Evolutionary conservation across 345 rosid genomes (phyloP).

Genomic region (Pugionium dolabratum): DNA sequence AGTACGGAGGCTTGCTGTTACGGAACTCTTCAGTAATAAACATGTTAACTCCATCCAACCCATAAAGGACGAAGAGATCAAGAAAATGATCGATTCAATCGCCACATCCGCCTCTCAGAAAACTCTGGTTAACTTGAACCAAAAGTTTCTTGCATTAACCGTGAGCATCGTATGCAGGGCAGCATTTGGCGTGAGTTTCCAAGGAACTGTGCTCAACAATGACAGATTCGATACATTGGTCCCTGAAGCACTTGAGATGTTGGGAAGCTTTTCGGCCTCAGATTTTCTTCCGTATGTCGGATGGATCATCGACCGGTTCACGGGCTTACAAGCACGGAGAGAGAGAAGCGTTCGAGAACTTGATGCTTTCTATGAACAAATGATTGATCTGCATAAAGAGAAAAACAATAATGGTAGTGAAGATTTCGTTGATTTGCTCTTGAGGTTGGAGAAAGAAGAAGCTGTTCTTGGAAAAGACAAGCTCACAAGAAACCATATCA

Average conservation of each 20-base stretch:
- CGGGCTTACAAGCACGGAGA: conserved; percentile 36
- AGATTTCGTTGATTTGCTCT: conserved; percentile 40
- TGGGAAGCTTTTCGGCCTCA: conserved; percentile 43
- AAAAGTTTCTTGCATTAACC: conserved; percentile 33
- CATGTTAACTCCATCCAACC: conserved; percentile 41
- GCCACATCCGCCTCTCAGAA: conserved; percentile 7
- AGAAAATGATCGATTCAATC: conserved; percentile 38
- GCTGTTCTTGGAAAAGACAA: conserved; percentile 21
- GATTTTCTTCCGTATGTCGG: conserved; percentile 50
- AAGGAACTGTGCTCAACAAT: conserved; percentile 33
- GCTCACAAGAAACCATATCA: conserved; percentile 18
- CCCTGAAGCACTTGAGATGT: conserved; percentile 36
- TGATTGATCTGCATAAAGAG: conserved; percentile 48
- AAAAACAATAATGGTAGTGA: conserved; percentile 29
- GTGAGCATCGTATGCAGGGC: conserved; percentile 41
- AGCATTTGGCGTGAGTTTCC: conserved; percentile 49
- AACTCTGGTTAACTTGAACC: conserved; percentile 32
- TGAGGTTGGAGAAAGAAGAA: conserved; percentile 37
- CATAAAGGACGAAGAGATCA: conserved; percentile 48
- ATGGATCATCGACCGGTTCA: conserved; percentile 47
- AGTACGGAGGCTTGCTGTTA: conserved; percentile 38
- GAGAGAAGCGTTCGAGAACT: conserved; percentile 37
- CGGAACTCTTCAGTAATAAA: conserved; percentile 47
- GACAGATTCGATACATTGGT: conserved; percentile 38
- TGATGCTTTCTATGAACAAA: conserved; percentile 45